These are phyloP conservation scores for Magnolia officinalis DNA, from an alignment of 164 flowering plant genomes.

Conservation along the genomic window DNA sequence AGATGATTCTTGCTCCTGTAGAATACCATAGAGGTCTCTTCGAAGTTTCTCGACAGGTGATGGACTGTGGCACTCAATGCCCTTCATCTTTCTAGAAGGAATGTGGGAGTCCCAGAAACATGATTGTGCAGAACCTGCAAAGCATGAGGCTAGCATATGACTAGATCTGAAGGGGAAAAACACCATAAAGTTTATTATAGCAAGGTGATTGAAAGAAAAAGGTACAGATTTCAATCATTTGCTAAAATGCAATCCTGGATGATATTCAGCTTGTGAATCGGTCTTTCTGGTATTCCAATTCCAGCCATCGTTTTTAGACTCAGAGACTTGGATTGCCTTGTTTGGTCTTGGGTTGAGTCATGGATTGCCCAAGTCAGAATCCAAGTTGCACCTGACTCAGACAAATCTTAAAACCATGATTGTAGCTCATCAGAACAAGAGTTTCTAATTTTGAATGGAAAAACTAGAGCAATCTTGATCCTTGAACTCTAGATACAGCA, in stretches of 20 bases:
- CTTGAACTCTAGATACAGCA: not conserved
- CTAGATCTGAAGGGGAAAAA: not conserved
- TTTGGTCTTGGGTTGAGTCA: too few species aligned
- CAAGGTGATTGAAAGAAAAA: not conserved
- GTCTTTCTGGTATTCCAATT: not conserved
- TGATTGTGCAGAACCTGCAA: slow-evolving; percentile 14
- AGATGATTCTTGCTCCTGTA: slow-evolving; percentile 16
- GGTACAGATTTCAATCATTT: not conserved
- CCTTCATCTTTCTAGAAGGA: slow-evolving; percentile 23
- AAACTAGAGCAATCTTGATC: too few species aligned
- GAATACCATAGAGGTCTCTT: slow-evolving; percentile 18
- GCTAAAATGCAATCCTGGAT: not conserved
- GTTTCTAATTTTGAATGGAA: too few species aligned
- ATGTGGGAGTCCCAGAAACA: slow-evolving; percentile 11
- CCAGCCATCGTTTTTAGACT: too few species aligned
- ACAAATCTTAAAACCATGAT: too few species aligned
- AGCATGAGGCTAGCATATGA: not conserved
- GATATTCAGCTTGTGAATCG: not conserved
- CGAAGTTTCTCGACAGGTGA: slow-evolving; percentile 25
- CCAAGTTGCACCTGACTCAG: too few species aligned
- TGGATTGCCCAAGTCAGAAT: too few species aligned
- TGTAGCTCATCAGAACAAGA: too few species aligned
- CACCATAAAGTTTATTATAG: not conserved
- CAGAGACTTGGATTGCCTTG: too few species aligned
- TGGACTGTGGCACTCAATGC: slow-evolving; percentile 1